Conservation (phyloP, 352 stramenopile species). For the Globisporangium irregulare region DNA sequence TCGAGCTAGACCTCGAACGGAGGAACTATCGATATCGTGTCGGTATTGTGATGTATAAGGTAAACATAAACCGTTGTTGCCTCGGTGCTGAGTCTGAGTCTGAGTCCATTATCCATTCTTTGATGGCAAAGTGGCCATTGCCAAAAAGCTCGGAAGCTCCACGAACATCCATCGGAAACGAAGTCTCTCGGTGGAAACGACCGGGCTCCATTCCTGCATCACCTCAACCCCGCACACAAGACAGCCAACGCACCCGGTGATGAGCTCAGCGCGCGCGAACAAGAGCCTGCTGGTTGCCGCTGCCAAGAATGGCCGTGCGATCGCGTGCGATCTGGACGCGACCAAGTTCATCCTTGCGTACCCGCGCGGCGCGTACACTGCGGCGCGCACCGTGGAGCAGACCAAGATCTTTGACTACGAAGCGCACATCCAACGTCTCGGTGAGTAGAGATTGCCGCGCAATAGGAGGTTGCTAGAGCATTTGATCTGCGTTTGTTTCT, state of each 20-base stretch:
- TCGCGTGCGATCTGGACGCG: conserved; percentile 58
- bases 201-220: background rate
- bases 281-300: conserved; percentile 34
- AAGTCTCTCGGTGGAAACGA: too few species aligned
- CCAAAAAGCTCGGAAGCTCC: too few species aligned
- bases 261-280: conserved; percentile 11
- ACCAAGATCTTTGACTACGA: conserved; percentile 81
- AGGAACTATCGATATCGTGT: too few species aligned
- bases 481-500: background rate
- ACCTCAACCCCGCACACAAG: background rate
- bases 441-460: conserved; percentile 21
- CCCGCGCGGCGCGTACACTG: conserved; percentile 72
- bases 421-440: conserved; percentile 68
- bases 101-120: too few species aligned
- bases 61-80: too few species aligned
- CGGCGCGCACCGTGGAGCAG: conserved; percentile 65
- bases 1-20: too few species aligned
- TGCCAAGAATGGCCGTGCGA: conserved; percentile 71
- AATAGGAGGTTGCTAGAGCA: background rate
- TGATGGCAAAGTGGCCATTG: too few species aligned
- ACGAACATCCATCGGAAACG: too few species aligned
- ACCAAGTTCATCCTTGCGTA: conserved; percentile 63
- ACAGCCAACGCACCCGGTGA: background rate
- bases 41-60: too few species aligned
- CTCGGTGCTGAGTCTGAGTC: too few species aligned